Conservation (phyloP, 78 protist species). For the Capsaspora owczarzaki region DNA sequence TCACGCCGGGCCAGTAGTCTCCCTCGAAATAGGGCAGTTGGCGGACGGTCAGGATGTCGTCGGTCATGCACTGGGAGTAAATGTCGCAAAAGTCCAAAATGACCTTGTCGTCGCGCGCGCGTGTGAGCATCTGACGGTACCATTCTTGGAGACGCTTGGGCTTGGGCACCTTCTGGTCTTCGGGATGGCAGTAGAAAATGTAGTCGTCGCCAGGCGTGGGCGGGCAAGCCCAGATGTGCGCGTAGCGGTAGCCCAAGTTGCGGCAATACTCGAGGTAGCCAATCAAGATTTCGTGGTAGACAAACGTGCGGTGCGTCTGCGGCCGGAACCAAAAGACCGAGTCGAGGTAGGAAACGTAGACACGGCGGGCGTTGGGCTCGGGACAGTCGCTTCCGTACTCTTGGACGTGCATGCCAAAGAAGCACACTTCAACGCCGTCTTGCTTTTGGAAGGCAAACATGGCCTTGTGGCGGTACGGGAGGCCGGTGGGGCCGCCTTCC, state of each 20-base stretch:
- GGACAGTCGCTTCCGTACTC: slow-evolving; percentile 42
- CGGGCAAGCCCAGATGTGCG: slow-evolving; percentile 48
- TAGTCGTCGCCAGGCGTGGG: slow-evolving; percentile 48
- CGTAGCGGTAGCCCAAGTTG: slow-evolving; percentile 21
- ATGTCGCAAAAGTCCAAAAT: neutral
- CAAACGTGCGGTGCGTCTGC: slow-evolving; percentile 18
- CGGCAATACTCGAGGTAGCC: slow-evolving; percentile 12
- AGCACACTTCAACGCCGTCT: slow-evolving; percentile 23
- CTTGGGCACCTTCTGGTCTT: slow-evolving; percentile 24
- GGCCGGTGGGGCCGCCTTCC: neutral
- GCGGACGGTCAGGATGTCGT: neutral
- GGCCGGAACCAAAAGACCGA: slow-evolving; percentile 24
- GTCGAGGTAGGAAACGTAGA: slow-evolving; percentile 43
- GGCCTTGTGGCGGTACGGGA: slow-evolving; percentile 33
- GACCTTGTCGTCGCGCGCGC: neutral
- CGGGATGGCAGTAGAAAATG: slow-evolving; percentile 41
- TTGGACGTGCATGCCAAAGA: slow-evolving; percentile 40
- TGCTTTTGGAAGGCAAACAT: slow-evolving; percentile 30
- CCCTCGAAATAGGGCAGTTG: slow-evolving; percentile 16
- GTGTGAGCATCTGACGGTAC: slow-evolving; percentile 25
- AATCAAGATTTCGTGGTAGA: slow-evolving; percentile 34
- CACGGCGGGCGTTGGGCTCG: slow-evolving; percentile 34
- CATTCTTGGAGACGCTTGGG: slow-evolving; percentile 38
- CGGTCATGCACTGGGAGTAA: neutral
- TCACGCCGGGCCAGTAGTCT: slow-evolving; percentile 1